Conservation (phyloP, 192 early-diverging fungal species). For the Linnemannia elongata region DNA sequence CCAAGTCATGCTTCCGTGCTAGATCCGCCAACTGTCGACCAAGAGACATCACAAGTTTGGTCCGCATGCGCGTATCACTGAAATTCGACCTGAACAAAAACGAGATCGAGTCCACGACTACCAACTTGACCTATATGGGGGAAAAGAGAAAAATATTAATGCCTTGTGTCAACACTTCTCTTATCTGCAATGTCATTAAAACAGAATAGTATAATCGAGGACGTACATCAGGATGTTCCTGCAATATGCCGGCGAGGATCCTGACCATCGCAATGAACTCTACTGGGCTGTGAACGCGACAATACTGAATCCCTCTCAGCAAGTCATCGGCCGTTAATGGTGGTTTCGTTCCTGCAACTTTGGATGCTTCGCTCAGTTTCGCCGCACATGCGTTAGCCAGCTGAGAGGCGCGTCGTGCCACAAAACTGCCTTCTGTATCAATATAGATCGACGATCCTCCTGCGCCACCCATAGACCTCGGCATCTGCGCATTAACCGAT, state of each 20-base stretch:
- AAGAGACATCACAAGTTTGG: slow-evolving; percentile 32
- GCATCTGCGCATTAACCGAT: slow-evolving; percentile 46
- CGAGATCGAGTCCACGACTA: slow-evolving; percentile 48
- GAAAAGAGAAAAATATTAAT: background rate
- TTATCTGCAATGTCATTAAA: background rate
- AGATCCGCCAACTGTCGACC: slow-evolving; percentile 25
- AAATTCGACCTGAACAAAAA: slow-evolving; percentile 51
- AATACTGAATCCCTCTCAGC: slow-evolving; percentile 49
- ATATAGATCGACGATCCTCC: slow-evolving; percentile 46
- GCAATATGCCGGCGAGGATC: slow-evolving; percentile 22
- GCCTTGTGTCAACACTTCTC: background rate
- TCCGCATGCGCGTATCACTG: slow-evolving; percentile 32
- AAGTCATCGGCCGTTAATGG: background rate
- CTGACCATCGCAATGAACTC: slow-evolving; percentile 53
- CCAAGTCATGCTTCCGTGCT: slow-evolving; percentile 28
- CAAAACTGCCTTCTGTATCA: slow-evolving; percentile 54
- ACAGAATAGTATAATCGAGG: background rate
- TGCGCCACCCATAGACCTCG: slow-evolving; percentile 9
- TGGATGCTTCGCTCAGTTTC: background rate
- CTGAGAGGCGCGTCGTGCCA: slow-evolving; percentile 38
- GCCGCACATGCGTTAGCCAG: slow-evolving; percentile 12
- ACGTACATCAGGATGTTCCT: slow-evolving; percentile 26
- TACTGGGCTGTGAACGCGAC: slow-evolving; percentile 47
- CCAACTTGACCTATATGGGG: slow-evolving; percentile 18
- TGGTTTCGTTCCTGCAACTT: background rate